Conservation (phyloP, 768 basidiomycete genomes). For the Tephrocybe sp. region DNA sequence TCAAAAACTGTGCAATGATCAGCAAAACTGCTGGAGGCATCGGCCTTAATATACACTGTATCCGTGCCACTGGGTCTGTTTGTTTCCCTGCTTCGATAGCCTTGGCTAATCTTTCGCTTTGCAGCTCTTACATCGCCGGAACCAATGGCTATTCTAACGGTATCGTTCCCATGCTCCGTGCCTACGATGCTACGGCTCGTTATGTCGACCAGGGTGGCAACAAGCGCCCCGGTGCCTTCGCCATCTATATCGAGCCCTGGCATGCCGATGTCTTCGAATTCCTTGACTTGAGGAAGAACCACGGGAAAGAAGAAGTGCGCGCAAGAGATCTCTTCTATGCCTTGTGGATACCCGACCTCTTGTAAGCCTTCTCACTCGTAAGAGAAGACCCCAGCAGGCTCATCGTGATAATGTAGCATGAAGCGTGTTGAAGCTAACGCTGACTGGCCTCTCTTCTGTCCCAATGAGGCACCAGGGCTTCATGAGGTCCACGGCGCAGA, state of each 20-base stretch:
- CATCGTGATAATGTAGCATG: constrained; percentile 64
- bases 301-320: constrained; percentile 96
- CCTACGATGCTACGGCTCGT: constrained; percentile 95
- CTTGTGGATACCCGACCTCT: constrained; percentile 96
- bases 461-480: constrained; percentile 90
- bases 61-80: constrained; percentile 87
- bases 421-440: constrained; percentile 88
- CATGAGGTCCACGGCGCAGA: constrained; percentile 87
- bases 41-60: constrained; percentile 93
- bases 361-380: no score
- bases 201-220: constrained; percentile 99
- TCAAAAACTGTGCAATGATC: constrained; percentile 98
- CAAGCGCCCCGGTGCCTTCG: constrained; percentile 98
- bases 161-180: constrained; percentile 98
- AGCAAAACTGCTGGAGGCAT: constrained; percentile 99
- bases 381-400: no score
- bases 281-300: constrained; percentile 96
- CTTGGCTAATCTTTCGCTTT: background rate
- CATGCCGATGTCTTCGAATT: constrained; percentile 97
- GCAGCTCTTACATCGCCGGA: constrained; percentile 95
- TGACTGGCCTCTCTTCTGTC: constrained; percentile 97
- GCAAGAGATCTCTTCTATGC: constrained; percentile 98
- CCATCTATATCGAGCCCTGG: constrained; percentile 99
- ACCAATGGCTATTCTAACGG: constrained; percentile 99
- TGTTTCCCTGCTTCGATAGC: background rate